phyloP scores from a whole-genome alignment of 2,329 filamentous ascomycete genomes.

The Beauveria sp. region DNA sequence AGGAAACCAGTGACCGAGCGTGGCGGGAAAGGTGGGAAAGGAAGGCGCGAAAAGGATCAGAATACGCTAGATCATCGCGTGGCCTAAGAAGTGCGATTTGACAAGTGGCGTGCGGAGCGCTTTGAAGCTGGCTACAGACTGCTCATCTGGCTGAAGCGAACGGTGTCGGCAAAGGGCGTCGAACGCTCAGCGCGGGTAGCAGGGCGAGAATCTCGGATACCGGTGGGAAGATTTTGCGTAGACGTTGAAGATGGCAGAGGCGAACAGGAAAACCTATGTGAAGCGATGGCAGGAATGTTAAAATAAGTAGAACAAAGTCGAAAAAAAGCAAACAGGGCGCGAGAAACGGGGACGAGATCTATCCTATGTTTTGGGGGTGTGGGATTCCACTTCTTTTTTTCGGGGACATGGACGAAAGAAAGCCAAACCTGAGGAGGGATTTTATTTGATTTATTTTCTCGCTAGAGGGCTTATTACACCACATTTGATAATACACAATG shows the following conservation, averaged over 20 bases:
- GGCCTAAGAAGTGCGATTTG: neutral
- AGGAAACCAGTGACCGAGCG: neutral
- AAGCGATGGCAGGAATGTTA: too few relatives aligned
- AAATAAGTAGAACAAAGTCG: slow-evolving; percentile 12
- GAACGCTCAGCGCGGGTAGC: too few relatives aligned
- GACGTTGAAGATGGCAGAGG: neutral
- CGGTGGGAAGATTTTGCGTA: neutral
- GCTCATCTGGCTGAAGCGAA: neutral
- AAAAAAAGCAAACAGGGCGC: neutral
- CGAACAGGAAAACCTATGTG: neutral
- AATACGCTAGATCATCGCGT: slow-evolving; percentile 11
- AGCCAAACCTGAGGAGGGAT: neutral
- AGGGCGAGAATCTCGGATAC: neutral
- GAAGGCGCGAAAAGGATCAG: neutral
- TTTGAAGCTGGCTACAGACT: neutral
- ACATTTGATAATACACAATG: too few relatives aligned
- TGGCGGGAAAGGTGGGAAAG: neutral
- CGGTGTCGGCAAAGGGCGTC: neutral
- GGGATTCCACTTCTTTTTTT: slow-evolving; percentile 9
- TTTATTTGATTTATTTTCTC: too few relatives aligned
- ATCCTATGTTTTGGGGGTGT: neutral
- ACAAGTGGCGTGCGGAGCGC: neutral
- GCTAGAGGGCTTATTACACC: too few relatives aligned
- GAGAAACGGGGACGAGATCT: slow-evolving; percentile 9
- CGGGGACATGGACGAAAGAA: neutral